These are phyloP conservation scores for Kingdonia uniflora DNA, from an alignment of 164 flowering plant genomes.

Conservation along the genomic window DNA sequence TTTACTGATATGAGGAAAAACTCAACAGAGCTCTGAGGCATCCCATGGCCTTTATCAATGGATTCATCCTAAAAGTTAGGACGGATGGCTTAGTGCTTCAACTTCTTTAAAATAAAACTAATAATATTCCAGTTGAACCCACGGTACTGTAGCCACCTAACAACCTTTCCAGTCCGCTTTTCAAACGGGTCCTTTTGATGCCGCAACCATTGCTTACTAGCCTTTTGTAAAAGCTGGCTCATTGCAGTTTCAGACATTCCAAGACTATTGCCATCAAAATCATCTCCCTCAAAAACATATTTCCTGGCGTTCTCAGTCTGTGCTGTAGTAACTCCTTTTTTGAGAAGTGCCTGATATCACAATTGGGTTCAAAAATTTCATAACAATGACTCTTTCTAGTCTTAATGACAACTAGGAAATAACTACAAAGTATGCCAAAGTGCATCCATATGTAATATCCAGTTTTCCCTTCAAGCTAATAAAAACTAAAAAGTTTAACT, in stretches of 20 bases:
- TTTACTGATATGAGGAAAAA: too few relatives aligned
- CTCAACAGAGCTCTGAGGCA: too few relatives aligned
- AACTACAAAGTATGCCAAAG: too few relatives aligned
- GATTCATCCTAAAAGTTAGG: too few relatives aligned
- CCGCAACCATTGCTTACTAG: constrained; percentile 78
- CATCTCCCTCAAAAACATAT: constrained; percentile 44
- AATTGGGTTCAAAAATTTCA: too few relatives aligned
- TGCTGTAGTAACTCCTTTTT: constrained; percentile 49
- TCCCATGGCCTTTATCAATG: too few relatives aligned
- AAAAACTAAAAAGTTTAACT: too few relatives aligned
- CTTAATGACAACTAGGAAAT: too few relatives aligned
- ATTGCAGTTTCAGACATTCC: constrained; percentile 53
- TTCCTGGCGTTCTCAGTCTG: constrained; percentile 57
- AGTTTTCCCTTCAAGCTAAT: too few relatives aligned
- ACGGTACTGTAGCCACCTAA: constrained; percentile 90
- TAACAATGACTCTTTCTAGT: too few relatives aligned
- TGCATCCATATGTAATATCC: too few relatives aligned
- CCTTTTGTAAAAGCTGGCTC: constrained; percentile 51
- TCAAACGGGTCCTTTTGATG: constrained; percentile 38
- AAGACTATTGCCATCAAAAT: constrained; percentile 19
- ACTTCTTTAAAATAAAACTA: constrained; percentile 46
- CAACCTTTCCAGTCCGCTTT: constrained; percentile 54
- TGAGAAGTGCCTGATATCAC: constrained; percentile 38
- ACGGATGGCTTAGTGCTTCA: constrained; percentile 12
- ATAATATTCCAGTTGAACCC: constrained; percentile 70